Evolutionary conservation across 2,329 filamentous ascomycete genomes (phyloP).

Genomic region (Aspergillus awamori): DNA sequence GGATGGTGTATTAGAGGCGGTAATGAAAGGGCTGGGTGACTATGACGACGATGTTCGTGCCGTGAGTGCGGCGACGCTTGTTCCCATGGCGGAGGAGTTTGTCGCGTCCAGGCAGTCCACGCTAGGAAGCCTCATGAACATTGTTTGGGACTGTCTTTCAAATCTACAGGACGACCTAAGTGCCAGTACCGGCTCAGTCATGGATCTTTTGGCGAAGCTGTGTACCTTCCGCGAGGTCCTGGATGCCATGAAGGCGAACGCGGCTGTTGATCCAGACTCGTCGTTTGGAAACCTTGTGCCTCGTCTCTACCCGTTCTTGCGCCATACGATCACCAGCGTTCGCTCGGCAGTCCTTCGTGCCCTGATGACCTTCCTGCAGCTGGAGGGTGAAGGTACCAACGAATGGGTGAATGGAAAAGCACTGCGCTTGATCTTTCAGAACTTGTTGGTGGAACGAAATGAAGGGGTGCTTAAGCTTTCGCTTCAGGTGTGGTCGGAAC

Average conservation of each 20-base stretch:
- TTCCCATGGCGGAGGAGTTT: conserved; percentile 94
- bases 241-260: conserved; percentile 89
- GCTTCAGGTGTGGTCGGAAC: conserved; percentile 80
- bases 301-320: conserved; percentile 89
- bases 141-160: conserved; percentile 96
- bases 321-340: conserved; percentile 95
- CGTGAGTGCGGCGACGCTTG: conserved; percentile 94
- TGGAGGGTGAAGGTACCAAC: conserved; percentile 76
- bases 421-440: conserved; percentile 88
- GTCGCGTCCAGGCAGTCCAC: conserved; percentile 79
- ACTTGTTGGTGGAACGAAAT: conserved; percentile 90
- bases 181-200: conserved; percentile 95
- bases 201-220: conserved; percentile 94
- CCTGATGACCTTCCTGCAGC: conserved; percentile 85
- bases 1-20: conserved; percentile 86
- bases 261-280: conserved; percentile 77
- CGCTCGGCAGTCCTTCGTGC: conserved; percentile 91
- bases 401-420: conserved; percentile 93
- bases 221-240: conserved; percentile 93
- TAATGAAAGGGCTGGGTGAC: conserved; percentile 93
- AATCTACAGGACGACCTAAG: conserved; percentile 96
- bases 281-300: conserved; percentile 93
- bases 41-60: conserved; percentile 93
- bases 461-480: conserved; percentile 80
- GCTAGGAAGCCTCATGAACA: conserved; percentile 81